Evolutionary conservation across 2,329 filamentous ascomycete genomes (phyloP).

Genomic region (Fusarium sp.): DNA sequence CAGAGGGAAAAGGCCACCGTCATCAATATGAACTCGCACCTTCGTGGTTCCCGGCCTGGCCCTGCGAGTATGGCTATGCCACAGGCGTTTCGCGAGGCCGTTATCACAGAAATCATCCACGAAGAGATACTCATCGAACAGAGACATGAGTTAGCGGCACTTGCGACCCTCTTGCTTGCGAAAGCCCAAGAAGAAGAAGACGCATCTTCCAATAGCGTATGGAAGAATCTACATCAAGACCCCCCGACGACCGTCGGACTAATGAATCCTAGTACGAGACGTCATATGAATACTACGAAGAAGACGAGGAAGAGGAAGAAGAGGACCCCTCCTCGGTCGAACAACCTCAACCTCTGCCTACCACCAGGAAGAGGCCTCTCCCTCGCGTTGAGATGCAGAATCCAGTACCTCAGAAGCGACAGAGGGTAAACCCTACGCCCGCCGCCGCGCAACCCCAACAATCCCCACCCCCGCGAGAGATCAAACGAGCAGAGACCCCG

Average conservation of each 20-base stretch:
- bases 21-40: neutral
- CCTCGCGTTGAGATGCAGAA: slow-evolving; percentile 23
- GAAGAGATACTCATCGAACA: slow-evolving; percentile 14
- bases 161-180: slow-evolving; percentile 25
- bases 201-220: slow-evolving; percentile 29
- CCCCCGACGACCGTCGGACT: neutral
- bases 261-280: slow-evolving; percentile 31
- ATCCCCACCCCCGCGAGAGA: neutral
- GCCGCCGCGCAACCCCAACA: neutral
- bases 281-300: slow-evolving; percentile 33
- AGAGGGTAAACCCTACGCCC: slow-evolving; percentile 14
- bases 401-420: slow-evolving; percentile 29
- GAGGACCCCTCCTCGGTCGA: neutral
- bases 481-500: neutral
- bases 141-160: slow-evolving; percentile 10
- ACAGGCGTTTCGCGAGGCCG: slow-evolving; percentile 6
- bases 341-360: neutral
- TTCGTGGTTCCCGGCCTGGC: neutral
- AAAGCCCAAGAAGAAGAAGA: slow-evolving; percentile 16
- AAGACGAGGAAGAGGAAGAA: slow-evolving; percentile 20
- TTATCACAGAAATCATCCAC: slow-evolving; percentile 25
- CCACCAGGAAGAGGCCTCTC: slow-evolving; percentile 27
- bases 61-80: slow-evolving; percentile 4
- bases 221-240: neutral
- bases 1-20: neutral